These are phyloP conservation scores for Leptosphaerulina australis DNA, from an alignment of 2,329 filamentous ascomycete genomes.

Conservation along the genomic window DNA sequence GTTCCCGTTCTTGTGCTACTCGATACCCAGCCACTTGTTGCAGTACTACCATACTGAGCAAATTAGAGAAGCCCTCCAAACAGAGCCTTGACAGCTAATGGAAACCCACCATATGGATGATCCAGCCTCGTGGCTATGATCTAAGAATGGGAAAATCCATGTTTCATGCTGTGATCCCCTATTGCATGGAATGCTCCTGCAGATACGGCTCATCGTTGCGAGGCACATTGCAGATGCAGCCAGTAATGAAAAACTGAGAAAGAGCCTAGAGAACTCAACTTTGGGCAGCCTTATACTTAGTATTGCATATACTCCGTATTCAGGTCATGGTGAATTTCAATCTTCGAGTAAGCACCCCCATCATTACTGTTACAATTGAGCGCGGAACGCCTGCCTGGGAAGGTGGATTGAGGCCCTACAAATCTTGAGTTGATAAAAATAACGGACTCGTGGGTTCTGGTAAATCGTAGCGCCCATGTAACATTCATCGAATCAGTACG, in stretches of 20 bases:
- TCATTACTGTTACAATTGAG: constrained; percentile 13
- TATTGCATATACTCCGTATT: constrained; percentile 27
- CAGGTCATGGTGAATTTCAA: constrained; percentile 25
- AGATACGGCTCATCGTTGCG: not conserved
- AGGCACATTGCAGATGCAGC: not conserved
- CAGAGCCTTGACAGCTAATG: not conserved
- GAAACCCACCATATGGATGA: not conserved
- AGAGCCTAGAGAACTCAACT: not conserved
- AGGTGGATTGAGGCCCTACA: constrained; percentile 23
- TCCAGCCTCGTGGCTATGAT: constrained; percentile 2
- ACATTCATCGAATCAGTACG: constrained; percentile 24
- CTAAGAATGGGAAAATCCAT: not conserved
- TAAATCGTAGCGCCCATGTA: constrained; percentile 33
- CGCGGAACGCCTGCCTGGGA: constrained; percentile 14
- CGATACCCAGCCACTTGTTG: not conserved
- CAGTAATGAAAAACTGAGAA: not conserved
- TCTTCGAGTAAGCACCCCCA: constrained; percentile 16
- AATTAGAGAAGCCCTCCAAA: not conserved
- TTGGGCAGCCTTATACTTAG: constrained; percentile 2
- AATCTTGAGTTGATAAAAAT: constrained; percentile 34
- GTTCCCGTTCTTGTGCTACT: constrained; percentile 1
- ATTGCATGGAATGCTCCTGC: not conserved
- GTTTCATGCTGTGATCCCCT: not conserved
- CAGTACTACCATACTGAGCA: not conserved
- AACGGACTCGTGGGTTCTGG: constrained; percentile 29